Evolutionary conservation across 805 yeast species (phyloP), one percentile per base, ranked within the genome.

Genomic region (Nakazawaea molendinolei): DNA sequence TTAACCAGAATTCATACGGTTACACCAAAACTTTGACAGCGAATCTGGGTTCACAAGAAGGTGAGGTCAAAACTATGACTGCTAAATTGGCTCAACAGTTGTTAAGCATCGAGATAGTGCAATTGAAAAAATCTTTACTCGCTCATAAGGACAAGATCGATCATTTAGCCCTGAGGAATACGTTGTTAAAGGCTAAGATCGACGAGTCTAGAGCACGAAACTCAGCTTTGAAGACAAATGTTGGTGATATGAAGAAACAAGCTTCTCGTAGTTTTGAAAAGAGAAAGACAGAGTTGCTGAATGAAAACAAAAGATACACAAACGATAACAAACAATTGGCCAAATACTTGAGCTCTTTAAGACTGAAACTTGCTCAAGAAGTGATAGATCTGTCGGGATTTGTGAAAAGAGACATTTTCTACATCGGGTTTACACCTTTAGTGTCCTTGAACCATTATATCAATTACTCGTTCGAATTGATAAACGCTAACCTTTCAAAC

Each of bases 1-100:
- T 35, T 31, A 35, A 35, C 26, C 33, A 35, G 17, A 23, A 35
- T 14, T 23, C 34, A 14, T 35, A 30, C 16, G 16, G 23, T 13
- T 34, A 28, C 13, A 35, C 30, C 15, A 35, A 29, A 25, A 23
- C 17, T 15, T 31, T 31, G 28, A 23, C 34, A 16, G 13, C 5
- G 15, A n/a, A n/a, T n/a, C n/a, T n/a, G n/a, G n/a, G n/a, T n/a
- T n/a, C n/a, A n/a, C n/a, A n/a, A n/a, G n/a, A n/a, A n/a, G n/a
- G n/a, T n/a, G n/a, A n/a, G n/a, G n/a, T n/a, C 8, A 7, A 24
- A 9, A 14, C 7, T 7, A 10, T 27, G 18, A 28, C 31, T 5
- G 55, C 58, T 1, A 44, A 53, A 30, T 37, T 59, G 31, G 52
- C 62, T 1, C 52, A 53, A 31, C 52, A 55, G 49, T 40, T 59